phyloP scores from a whole-genome alignment of 371 early-diverging fungal species.

The Mucor indicus region DNA sequence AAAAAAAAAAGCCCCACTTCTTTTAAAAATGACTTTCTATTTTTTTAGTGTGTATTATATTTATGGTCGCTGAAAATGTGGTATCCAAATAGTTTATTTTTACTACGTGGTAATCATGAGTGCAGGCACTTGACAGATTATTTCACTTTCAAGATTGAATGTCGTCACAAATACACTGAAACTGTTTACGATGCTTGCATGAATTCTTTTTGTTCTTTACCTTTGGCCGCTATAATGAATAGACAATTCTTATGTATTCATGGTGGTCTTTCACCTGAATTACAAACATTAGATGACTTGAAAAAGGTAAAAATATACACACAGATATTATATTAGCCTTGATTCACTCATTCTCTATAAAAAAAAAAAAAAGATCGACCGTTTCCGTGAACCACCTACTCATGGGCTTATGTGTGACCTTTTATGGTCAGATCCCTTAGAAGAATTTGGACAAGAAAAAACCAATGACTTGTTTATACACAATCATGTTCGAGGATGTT shows the following conservation, averaged over 20 bases:
- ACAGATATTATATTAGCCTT: neutral
- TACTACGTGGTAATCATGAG: constrained; percentile 99
- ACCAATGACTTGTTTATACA: constrained; percentile 80
- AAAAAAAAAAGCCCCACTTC: neutral
- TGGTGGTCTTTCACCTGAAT: constrained; percentile 91
- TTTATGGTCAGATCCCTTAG: constrained; percentile 97
- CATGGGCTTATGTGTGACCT: constrained; percentile 96
- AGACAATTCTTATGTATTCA: constrained; percentile 98
- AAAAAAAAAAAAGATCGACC: constrained; percentile 62
- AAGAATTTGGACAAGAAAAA: constrained; percentile 91
- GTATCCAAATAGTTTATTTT: constrained; percentile 89
- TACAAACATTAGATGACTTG: constrained; percentile 92
- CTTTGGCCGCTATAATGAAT: constrained; percentile 95
- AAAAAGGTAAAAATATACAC: constrained; percentile 54
- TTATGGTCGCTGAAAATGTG: constrained; percentile 89
- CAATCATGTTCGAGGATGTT: constrained; percentile 93
- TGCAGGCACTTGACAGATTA: constrained; percentile 97
- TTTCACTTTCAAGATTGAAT: constrained; percentile 97
- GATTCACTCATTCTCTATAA: neutral
- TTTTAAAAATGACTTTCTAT: no score
- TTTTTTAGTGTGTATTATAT: constrained; percentile 82
- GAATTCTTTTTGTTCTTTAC: constrained; percentile 96
- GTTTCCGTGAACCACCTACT: constrained; percentile 94
- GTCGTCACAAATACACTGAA: constrained; percentile 94
- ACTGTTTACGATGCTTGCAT: constrained; percentile 94